Conservation (phyloP, 148 eudicot genomes). For the Fagopyrum homotropicum region DNA sequence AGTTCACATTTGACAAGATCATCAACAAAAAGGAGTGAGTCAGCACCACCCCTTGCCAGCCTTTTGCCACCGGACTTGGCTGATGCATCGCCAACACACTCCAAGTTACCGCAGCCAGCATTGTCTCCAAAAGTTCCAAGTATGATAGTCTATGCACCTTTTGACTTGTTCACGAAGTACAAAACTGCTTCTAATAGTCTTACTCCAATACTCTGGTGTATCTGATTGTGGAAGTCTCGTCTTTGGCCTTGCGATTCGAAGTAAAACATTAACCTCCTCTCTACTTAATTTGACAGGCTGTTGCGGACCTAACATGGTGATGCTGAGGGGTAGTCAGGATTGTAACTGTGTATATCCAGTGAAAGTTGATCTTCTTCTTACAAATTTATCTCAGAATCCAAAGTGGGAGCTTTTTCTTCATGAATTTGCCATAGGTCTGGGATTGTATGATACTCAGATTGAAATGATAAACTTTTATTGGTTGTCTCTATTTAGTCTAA, state of each 20-base stretch:
- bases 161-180: not conserved
- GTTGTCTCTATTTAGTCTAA: slow-evolving; percentile 54
- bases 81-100: slow-evolving; percentile 46
- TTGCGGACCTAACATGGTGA: slow-evolving; percentile 83
- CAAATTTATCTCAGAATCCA: slow-evolving; percentile 67
- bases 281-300: slow-evolving; percentile 50
- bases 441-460: slow-evolving; percentile 63
- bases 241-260: not conserved
- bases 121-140: slow-evolving; percentile 63
- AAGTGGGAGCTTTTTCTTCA: slow-evolving; percentile 66
- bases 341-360: slow-evolving; percentile 95
- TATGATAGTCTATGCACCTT: slow-evolving; percentile 25
- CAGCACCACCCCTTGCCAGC: slow-evolving; percentile 27
- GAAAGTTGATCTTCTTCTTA: slow-evolving; percentile 77
- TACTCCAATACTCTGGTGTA: slow-evolving; percentile 1
- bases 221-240: not conserved
- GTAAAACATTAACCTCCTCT: not conserved
- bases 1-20: slow-evolving; percentile 35
- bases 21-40: slow-evolving; percentile 30
- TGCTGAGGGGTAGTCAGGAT: slow-evolving; percentile 56
- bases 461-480: slow-evolving; percentile 77
- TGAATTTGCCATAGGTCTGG: slow-evolving; percentile 66
- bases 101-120: slow-evolving; percentile 70
- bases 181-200: not conserved
- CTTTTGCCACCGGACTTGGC: slow-evolving; percentile 33